Base-by-base conservation (phyloP, 805 yeast genomes). In the Torulaspora gathmanii region DNA sequence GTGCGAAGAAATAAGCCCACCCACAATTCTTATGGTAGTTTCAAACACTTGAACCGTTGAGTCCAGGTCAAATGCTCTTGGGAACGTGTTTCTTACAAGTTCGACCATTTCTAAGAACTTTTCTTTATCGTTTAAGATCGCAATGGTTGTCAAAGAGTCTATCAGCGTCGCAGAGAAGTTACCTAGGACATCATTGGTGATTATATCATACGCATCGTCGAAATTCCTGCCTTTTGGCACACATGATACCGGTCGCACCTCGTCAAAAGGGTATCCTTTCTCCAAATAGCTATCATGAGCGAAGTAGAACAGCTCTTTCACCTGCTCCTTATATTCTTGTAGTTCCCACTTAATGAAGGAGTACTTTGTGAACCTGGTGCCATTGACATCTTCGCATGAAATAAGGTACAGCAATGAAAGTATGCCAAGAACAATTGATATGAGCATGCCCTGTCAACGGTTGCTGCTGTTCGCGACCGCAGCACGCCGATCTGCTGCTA, bases 11-110 rank as follows among this genome's bases (percentile, higher is more conserved):
- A 90, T 58, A 25, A 90, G 69, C 0, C 95, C 88, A 0, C 98
- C 98, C 20, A 90, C 59, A 1, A 86, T 77, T 31, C 98, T 67
- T 13, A 91, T 90, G 4, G 88, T 79, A 3, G 86, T 75, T 63
- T 90, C 98, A 63, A 90, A 90, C 1, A 90, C 95, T 58, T 90
- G 97, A 0, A 90, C 83, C 1, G 82, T 78, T 8, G 88, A 74
- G 49, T 86, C 79, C 31, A 78, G 72, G 31, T 78, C 73, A 58
- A 87, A 87, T 38, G 69, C 58, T n/a, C 33, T 26, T 6, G 52
- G 50, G 8, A 70, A 63, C 31, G 68, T 67, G 2, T 63, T 57
- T 10, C 62, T 62, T 8, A 79, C 67, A 17, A 74, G 56, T 0
- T 63, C 58, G 5, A 78, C 70, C 30, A 75, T 69, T 17, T 73